Conservation (phyloP, 129 eudicot genomes). For the Artemisia argyi region DNA sequence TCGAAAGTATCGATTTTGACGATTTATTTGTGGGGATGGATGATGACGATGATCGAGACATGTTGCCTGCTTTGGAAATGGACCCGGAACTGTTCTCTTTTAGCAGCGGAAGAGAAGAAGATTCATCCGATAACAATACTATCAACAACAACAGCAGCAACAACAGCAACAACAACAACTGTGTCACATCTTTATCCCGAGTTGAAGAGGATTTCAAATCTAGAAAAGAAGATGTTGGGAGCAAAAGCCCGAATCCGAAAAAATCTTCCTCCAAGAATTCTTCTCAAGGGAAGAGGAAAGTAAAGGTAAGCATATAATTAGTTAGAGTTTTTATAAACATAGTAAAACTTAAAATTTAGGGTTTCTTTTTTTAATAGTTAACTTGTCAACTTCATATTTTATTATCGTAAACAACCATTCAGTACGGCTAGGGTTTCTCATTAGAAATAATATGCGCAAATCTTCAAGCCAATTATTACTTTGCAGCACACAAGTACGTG, state of each 20-base stretch:
- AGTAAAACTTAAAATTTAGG: too few species aligned
- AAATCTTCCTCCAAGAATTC: constrained; percentile 37
- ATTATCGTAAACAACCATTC: too few species aligned
- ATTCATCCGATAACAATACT: constrained; percentile 41
- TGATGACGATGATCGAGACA: constrained; percentile 40
- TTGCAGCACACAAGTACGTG: too few species aligned
- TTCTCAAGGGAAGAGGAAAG: constrained; percentile 75
- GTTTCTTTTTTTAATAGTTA: background rate
- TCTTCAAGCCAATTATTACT: too few species aligned
- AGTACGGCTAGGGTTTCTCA: background rate
- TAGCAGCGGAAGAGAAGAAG: constrained; percentile 56
- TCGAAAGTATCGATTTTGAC: constrained; percentile 90
- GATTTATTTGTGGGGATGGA: constrained; percentile 76
- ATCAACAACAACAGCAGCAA: background rate
- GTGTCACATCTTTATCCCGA: constrained; percentile 17
- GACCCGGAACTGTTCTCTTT: constrained; percentile 69
- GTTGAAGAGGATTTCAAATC: constrained; percentile 38
- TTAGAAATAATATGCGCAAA: background rate
- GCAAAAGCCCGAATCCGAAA: constrained; percentile 19
- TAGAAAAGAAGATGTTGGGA: constrained; percentile 28
- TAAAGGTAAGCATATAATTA: constrained; percentile 55
- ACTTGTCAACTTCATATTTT: too few species aligned
- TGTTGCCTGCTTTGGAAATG: constrained; percentile 83
- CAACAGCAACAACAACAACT: background rate
- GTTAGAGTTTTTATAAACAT: too few species aligned